Evolutionary conservation across 2,329 filamentous ascomycete genomes (phyloP), one percentile per base, ranked within the genome.

Genomic region (Orbilia quercus): DNA sequence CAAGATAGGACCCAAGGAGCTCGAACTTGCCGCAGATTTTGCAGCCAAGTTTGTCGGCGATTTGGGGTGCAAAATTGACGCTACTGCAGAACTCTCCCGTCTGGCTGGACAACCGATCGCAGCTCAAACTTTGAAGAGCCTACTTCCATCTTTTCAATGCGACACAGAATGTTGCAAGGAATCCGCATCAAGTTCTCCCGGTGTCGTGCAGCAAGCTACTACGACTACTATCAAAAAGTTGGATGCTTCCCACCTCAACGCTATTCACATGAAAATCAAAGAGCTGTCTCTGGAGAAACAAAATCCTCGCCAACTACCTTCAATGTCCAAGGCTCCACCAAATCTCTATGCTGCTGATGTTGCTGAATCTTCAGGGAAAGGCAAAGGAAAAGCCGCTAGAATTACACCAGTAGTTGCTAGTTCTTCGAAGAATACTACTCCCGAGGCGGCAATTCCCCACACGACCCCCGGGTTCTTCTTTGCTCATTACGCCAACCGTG

Each of bases 271-370:
- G 18, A 73, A 66, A 25, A 73, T 73, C 38, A 73, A 50, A 18
- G 60, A 66, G 20, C 25, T 73, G 9, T 34, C 40, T 9, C 20
- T 66, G 5, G 69, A 73, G 16, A 48, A 55, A 40, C 36, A 55
- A 9, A 73, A 73, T n/a, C 69, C 69, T 48, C 69, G 69, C n/a
- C 55, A 73, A 25, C 40, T 73, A 1, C 48, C 42, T 14, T 23
- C 60, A 6, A 47, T 73, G 7, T 64, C 67, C 2, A 59, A 65
- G 31, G 16, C 54, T 7, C 18, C 31, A 47, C 51, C 44, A 16
- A 51, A 12, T 25, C 23, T 20, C 5, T 71, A 58, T n/a, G 18
- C 28, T 51, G 16, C 48, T 34, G 4, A 20, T 50, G 31, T n/a
- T 28, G 22, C 47, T 14, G 20, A 7, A 6, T 6, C 31, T 34